phyloP scores from a whole-genome alignment of 2,329 filamentous ascomycete species.

The Cryphonectria carpinicola region DNA sequence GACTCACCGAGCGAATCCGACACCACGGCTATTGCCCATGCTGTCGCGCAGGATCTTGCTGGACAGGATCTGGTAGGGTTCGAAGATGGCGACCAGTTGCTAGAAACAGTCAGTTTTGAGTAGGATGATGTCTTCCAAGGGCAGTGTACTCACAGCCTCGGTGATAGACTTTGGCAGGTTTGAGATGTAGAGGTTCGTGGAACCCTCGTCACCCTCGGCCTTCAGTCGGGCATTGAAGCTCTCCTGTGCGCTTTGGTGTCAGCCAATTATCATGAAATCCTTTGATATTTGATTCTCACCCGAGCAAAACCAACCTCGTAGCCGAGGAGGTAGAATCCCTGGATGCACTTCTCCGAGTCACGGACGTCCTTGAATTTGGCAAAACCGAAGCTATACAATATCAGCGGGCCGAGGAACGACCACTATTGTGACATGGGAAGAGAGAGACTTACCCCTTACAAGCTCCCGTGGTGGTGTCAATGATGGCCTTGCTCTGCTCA shows the following conservation, averaged over 20 bases:
- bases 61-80: slow-evolving; percentile 81
- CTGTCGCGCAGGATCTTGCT: slow-evolving; percentile 93
- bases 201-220: slow-evolving; percentile 85
- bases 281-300: slow-evolving; percentile 52
- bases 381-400: slow-evolving; percentile 79
- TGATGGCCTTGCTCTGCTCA: slow-evolving; percentile 97
- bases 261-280: not conserved
- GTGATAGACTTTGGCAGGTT: slow-evolving; percentile 92
- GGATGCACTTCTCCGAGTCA: slow-evolving; percentile 94
- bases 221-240: slow-evolving; percentile 98
- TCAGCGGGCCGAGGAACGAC: slow-evolving; percentile 36
- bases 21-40: slow-evolving; percentile 91
- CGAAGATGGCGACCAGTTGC: slow-evolving; percentile 79
- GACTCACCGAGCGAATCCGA: slow-evolving; percentile 91
- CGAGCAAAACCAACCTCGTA: slow-evolving; percentile 98
- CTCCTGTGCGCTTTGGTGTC: slow-evolving; percentile 60
- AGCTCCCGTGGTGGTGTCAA: slow-evolving; percentile 87
- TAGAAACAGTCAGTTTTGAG: slow-evolving; percentile 40
- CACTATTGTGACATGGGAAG: not conserved
- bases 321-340: slow-evolving; percentile 89
- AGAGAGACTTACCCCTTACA: slow-evolving; percentile 82
- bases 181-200: slow-evolving; percentile 97
- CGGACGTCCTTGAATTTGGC: slow-evolving; percentile 89
- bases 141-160: slow-evolving; percentile 70
- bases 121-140: slow-evolving; percentile 14